Evolutionary conservation across 176 grass and related monocot species (phyloP), one percentile per base, ranked within the genome.

Genomic region (Lolium rigidum): DNA sequence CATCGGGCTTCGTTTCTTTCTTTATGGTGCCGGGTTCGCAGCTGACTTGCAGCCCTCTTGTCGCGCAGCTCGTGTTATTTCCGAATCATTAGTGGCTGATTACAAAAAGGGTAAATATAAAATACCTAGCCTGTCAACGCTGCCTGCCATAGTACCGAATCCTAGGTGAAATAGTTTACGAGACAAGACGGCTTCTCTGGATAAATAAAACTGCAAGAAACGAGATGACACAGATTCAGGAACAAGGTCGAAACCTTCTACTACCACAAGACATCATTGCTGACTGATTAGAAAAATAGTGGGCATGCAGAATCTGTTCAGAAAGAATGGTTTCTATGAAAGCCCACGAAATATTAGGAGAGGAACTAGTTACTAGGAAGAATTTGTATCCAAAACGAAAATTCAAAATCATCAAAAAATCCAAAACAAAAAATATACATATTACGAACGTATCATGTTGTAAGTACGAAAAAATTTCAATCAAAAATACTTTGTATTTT

Each of bases 21-120:
- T 50, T 43, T 35, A 35, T 35, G 31, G 31, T 35, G 41, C 8
- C 46, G 0, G 46, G 46, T 10, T 52, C 50, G 70, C 16, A 63
- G 60, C 61, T 20, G 79, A 17, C 79, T 22, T 24, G 52, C 67
- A 49, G 44, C 26, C 25, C 6, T 67, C 60, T 12, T 41, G 57
- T 35, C 56, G 26, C 9, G 56, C 7, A 12, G 61, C 71, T 15
- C 43, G 38, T 79, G 65, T 86, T 69, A 79, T 70, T 70, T 78
- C 11, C 13, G 50, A 3, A 70, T 79, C 50, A 86, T 57, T 59
- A 73, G 14, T 28, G 54, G 50, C 51, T 83, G 67, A 59, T 56
- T 35, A 35, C 31, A 5, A 54, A 15, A 9, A 15, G 3, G 14
- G 5, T 16, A 4, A 2, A 55, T 6, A 17, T 17, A 55, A 17